phyloP scores from a whole-genome alignment of 148 eudicot genomes.

The Vaccinium myrtillus region DNA sequence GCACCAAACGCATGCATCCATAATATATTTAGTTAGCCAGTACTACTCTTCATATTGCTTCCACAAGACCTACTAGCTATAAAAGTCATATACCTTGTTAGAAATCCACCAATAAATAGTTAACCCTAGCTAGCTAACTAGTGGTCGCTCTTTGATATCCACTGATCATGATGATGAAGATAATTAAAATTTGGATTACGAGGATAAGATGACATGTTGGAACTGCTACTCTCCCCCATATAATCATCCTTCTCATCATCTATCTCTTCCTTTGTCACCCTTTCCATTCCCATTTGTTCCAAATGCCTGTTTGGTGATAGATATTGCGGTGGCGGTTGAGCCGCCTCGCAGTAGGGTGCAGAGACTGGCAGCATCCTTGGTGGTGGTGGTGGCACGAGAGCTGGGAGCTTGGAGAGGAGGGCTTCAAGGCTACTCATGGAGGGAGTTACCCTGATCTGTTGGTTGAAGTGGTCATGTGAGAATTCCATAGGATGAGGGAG shows the following conservation, averaged over 20 bases:
- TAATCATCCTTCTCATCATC: constrained; percentile 32
- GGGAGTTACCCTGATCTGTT: constrained; percentile 60
- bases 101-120: neutral
- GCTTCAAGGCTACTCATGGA: constrained; percentile 98
- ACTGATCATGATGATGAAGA: constrained; percentile 36
- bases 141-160: constrained; percentile 20
- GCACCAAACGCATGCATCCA: neutral
- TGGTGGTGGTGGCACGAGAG: constrained; percentile 60
- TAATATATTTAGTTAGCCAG: neutral
- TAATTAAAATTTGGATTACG: constrained; percentile 28
- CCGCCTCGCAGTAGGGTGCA: constrained; percentile 26
- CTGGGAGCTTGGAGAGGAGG: constrained; percentile 85
- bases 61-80: neutral
- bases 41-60: neutral
- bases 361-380: constrained; percentile 22
- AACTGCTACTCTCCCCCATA: constrained; percentile 51
- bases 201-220: constrained; percentile 49
- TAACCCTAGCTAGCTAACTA: neutral
- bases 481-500: constrained; percentile 27
- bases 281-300: constrained; percentile 35
- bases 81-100: neutral
- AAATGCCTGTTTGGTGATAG: constrained; percentile 1
- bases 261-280: constrained; percentile 49
- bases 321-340: constrained; percentile 24
- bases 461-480: constrained; percentile 31